Evolutionary conservation across 768 basidiomycete genomes (phyloP).

Genomic region (Boletus sp.): DNA sequence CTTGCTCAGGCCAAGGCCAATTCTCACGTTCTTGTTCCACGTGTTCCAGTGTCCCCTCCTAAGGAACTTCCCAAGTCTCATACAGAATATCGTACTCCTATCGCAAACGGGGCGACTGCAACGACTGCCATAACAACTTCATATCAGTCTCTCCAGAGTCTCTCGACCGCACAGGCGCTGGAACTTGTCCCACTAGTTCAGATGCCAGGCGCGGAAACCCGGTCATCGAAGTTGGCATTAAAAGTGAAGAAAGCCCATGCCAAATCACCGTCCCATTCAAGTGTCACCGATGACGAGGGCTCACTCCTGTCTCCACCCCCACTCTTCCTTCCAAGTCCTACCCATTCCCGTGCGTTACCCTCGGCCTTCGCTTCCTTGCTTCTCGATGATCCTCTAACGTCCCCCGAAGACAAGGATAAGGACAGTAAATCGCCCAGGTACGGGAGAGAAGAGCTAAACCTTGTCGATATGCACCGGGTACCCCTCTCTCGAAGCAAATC

Average conservation of each 20-base stretch:
- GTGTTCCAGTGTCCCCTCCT: conserved; percentile 30
- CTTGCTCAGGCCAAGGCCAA: conserved; percentile 61
- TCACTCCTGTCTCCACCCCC: conserved; percentile 41
- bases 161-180: conserved; percentile 39
- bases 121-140: conserved; percentile 84
- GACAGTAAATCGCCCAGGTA: conserved; percentile 28
- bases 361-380: conserved; percentile 77
- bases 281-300: conserved; percentile 41
- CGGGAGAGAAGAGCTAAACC: conserved; percentile 32
- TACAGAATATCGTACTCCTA: conserved; percentile 75
- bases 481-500: conserved; percentile 31
- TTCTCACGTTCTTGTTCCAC: conserved; percentile 20
- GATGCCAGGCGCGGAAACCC: conserved; percentile 37
- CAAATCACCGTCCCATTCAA: conserved; percentile 36
- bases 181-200: conserved; percentile 23
- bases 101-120: conserved; percentile 78
- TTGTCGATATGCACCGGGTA: conserved; percentile 30
- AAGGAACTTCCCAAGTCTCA: conserved; percentile 43
- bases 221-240: conserved; percentile 72
- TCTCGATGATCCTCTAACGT: conserved; percentile 48
- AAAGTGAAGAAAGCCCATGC: conserved; percentile 64
- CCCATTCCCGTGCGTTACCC: conserved; percentile 67
- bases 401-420: conserved; percentile 38
- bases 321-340: conserved; percentile 55
- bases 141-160: conserved; percentile 67